Percentiles rank a stretch among this genome's conserved stretches.
These are phyloP conservation scores for Danielia reshetovae DNA, from an alignment of 805 yeast species.

Conservation along the genomic window DNA sequence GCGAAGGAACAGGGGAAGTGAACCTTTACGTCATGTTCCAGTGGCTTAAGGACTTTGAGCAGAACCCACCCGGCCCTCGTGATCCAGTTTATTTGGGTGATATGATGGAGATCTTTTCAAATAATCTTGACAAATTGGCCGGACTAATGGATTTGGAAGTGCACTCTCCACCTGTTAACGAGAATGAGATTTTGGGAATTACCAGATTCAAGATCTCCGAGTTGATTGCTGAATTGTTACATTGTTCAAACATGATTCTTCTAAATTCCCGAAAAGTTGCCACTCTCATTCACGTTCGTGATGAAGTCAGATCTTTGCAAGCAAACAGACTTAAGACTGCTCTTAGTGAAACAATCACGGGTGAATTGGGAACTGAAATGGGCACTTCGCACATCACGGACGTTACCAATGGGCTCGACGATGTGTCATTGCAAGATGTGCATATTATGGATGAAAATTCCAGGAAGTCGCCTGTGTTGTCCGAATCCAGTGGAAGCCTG, in stretches of 20 bases:
- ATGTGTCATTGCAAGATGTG: slow-evolving; percentile 35
- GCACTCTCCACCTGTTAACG: slow-evolving; percentile 16
- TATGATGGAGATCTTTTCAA: slow-evolving; percentile 69
- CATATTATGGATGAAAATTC: slow-evolving; percentile 1
- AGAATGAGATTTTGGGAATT: slow-evolving; percentile 66
- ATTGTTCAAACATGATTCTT: slow-evolving; percentile 95
- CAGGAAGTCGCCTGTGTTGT: not conserved
- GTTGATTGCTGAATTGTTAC: slow-evolving; percentile 87
- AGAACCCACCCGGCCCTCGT: slow-evolving; percentile 88
- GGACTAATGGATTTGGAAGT: slow-evolving; percentile 47
- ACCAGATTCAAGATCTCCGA: slow-evolving; percentile 90
- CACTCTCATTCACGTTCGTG: slow-evolving; percentile 63
- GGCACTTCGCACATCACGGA: slow-evolving; percentile 14
- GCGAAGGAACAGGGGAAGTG: slow-evolving; percentile 32
- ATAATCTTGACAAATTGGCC: slow-evolving; percentile 63
- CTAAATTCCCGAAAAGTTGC: slow-evolving; percentile 76
- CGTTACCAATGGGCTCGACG: slow-evolving; percentile 36
- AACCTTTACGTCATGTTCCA: slow-evolving; percentile 40
- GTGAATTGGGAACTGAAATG: slow-evolving; percentile 1
- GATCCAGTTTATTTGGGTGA: slow-evolving; percentile 93
- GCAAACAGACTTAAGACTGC: slow-evolving; percentile 44
- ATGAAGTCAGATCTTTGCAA: slow-evolving; percentile 49
- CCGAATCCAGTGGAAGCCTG: slow-evolving; percentile 1
- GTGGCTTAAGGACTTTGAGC: slow-evolving; percentile 52
- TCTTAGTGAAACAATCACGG: slow-evolving; percentile 22